Base-by-base conservation (phyloP, 2,329 filamentous ascomycete species). In the Neoascochyta sp. region DNA sequence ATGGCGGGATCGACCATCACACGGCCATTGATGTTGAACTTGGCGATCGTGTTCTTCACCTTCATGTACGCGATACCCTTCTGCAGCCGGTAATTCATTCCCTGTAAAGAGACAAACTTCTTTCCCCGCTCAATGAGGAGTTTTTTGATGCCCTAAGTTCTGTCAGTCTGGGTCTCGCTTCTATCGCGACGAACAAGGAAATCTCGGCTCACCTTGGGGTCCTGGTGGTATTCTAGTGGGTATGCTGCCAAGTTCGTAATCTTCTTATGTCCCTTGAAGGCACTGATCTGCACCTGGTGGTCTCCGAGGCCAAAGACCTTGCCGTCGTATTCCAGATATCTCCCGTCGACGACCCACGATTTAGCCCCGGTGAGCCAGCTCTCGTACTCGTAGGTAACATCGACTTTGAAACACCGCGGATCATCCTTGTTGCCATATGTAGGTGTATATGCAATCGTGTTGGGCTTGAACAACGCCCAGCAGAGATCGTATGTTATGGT, bases 401-500 rank as follows among this genome's bases (percentile, higher is more conserved):
- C 85, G 1, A 90, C 79, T 57, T 85, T 88, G 73, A 93, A 90
- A 7, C 83, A 83, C 10, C 86, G 77, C 2, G 86, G 84, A 48
- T 92, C 81, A 21, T 90, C 84, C 9, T 72, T 66, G 19, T 78
- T 80, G 3, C 83, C 83, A 41, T 94, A 94, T 0, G 85, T 90
- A 0, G 78, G 76, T 0, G 82, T 69, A 56, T 83, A 90, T 1
- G 79, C 82, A 12, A 94, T 75, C 0, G 85, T 87, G 49, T 87
- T 85, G 0, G 88, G 88, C 53, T 92, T 93, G 74, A 84, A 93
- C 3, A 95, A 66, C 0, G 87, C 86, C 88, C 88, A 94, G 1
- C 93, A 68, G 3, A 93, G 73, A 34, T 95, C 86, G 47, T 89
- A 95, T 0, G 86, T 93, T 56, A 94, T 93, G 24, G 87, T 79